Evolutionary conservation across 345 rosid species (phyloP).

Genomic region (Citrus medica): DNA sequence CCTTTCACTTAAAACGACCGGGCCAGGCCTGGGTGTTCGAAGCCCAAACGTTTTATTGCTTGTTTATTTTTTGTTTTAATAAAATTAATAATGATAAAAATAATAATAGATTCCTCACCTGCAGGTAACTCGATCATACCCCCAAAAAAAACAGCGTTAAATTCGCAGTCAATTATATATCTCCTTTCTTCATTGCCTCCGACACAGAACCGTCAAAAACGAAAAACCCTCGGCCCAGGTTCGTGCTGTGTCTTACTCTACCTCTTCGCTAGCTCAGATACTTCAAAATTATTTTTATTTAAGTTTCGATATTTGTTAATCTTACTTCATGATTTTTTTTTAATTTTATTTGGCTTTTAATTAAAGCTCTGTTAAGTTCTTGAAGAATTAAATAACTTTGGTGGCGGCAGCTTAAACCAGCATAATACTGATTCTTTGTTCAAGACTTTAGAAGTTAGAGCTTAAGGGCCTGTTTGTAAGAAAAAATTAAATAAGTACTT

Average conservation of each 20-base stretch:
- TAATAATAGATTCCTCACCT: background rate
- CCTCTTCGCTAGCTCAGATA: background rate
- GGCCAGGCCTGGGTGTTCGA: too few species aligned
- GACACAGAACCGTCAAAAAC: background rate
- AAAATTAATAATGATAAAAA: too few species aligned
- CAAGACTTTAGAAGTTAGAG: background rate
- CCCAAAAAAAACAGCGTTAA: background rate
- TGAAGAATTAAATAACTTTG: background rate
- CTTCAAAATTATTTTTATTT: background rate
- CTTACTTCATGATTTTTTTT: background rate
- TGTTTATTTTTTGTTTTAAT: too few species aligned
- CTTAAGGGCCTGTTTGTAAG: background rate
- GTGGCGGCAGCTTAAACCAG: background rate
- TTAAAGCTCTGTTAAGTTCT: background rate
- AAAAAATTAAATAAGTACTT: too few species aligned
- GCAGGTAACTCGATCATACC: background rate
- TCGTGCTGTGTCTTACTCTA: background rate
- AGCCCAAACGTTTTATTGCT: too few species aligned
- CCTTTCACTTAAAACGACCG: too few species aligned
- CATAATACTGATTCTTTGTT: background rate
- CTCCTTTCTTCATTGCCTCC: background rate
- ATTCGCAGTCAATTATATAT: background rate
- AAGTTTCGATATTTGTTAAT: background rate
- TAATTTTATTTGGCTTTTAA: background rate
- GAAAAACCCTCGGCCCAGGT: background rate